A percentile compares a stretch with the other conserved stretches of the same genome.
phyloP scores from a whole-genome alignment of 371 early-diverging fungal genomes.

The Mortierella sp. region DNA sequence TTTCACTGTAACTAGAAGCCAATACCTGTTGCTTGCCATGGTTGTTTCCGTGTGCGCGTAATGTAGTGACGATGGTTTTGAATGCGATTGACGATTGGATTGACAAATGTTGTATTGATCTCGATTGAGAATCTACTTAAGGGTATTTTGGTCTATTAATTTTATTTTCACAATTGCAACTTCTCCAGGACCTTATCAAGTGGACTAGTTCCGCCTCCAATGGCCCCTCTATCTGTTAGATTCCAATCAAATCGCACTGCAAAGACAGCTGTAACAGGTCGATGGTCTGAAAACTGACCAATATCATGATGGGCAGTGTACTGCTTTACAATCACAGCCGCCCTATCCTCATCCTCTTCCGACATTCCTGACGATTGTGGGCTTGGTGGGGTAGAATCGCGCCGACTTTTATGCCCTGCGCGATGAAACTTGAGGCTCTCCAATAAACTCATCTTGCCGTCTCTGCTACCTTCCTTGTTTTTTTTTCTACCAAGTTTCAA shows the following conservation, averaged over 20 bases:
- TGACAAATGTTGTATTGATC: not conserved
- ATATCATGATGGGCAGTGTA: conserved; percentile 56
- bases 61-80: not conserved
- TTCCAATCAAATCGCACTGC: conserved; percentile 66
- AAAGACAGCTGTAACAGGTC: conserved; percentile 71
- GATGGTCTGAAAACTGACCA: conserved; percentile 64
- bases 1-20: not conserved
- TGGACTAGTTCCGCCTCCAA: conserved; percentile 21
- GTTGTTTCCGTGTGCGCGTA: not conserved
- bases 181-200: conserved; percentile 29
- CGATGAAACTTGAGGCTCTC: conserved; percentile 30
- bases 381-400: not conserved
- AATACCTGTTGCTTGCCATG: conserved; percentile 27
- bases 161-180: not conserved
- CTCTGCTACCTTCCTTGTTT: conserved; percentile 7
- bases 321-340: conserved; percentile 48
- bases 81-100: not conserved
- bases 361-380: conserved; percentile 10
- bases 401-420: conserved; percentile 2
- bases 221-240: conserved; percentile 32
- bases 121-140: conserved; percentile 7
- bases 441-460: conserved; percentile 30
- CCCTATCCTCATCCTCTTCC: conserved; percentile 39
- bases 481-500: conserved; percentile 18
- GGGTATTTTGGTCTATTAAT: not conserved